Evolutionary conservation across 176 grass and related monocot genomes (phyloP).

Genomic region (Elymus sibiricus): DNA sequence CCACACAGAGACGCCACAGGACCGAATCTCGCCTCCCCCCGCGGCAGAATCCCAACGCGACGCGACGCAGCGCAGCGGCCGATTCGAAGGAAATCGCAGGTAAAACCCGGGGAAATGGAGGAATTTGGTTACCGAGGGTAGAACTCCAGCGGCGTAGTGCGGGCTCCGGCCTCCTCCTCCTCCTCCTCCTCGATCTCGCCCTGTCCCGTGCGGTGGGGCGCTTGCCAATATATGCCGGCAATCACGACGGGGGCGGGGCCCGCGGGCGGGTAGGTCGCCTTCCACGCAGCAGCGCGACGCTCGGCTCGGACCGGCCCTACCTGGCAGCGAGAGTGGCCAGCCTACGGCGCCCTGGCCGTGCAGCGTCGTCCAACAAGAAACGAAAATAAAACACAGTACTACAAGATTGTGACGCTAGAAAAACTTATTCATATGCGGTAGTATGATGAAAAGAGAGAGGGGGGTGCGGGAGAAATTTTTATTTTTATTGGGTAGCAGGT

Average conservation of each 20-base stretch:
- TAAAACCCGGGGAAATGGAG: not conserved
- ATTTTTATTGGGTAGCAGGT: not conserved
- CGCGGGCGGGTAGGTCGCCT: constrained; percentile 6
- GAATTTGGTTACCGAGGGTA: not conserved
- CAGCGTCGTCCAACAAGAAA: not conserved
- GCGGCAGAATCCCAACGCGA: not conserved
- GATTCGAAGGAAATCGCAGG: not conserved
- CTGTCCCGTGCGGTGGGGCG: constrained; percentile 8
- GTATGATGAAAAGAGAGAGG: not conserved
- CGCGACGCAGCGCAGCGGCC: not conserved
- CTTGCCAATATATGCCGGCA: constrained; percentile 12
- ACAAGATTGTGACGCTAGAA: not conserved
- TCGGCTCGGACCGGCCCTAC: not conserved
- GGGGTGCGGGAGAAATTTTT: not conserved
- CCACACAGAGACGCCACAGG: not conserved
- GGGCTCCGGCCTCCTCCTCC: constrained; percentile 26
- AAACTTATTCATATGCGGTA: not conserved
- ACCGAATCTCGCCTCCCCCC: not conserved
- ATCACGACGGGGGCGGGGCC: not conserved
- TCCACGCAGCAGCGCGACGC: not conserved
- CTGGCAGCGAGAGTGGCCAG: not conserved
- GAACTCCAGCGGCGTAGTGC: constrained; percentile 19
- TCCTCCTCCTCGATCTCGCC: constrained; percentile 13
- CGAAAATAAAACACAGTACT: not conserved
- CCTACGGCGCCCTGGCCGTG: not conserved